These are phyloP conservation scores for Phytopythium helicoides DNA, from an alignment of 352 stramenopile genomes.

Conservation along the genomic window DNA sequence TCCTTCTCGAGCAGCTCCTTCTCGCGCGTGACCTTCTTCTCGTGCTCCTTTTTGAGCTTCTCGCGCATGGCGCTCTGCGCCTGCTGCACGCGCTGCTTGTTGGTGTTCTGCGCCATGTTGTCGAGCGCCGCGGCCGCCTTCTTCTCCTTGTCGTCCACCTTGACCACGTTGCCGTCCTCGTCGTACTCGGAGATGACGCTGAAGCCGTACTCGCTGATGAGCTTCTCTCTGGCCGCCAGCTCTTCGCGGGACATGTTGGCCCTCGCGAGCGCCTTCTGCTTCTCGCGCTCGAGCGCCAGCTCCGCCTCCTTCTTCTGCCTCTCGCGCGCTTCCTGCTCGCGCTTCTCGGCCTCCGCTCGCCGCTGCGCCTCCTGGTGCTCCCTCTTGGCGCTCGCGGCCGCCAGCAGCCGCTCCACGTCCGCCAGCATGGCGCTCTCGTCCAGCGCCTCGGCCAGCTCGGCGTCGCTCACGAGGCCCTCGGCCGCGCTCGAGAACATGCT, in stretches of 20 bases:
- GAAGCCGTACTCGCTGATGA: conserved; percentile 81
- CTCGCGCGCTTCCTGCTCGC: conserved; percentile 54
- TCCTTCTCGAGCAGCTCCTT: conserved; percentile 76
- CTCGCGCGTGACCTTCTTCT: conserved; percentile 64
- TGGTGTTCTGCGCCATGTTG: conserved; percentile 43
- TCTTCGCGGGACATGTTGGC: conserved; percentile 82
- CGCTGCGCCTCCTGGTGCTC: conserved; percentile 34
- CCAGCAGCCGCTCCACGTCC: conserved; percentile 46
- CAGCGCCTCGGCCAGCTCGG: conserved; percentile 32
- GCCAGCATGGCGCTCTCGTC: conserved; percentile 42
- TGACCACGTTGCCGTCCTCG: conserved; percentile 81
- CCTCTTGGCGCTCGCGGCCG: conserved; percentile 27
- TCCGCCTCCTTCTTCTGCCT: conserved; percentile 60
- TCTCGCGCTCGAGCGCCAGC: conserved; percentile 48
- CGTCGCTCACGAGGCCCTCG: conserved; percentile 45
- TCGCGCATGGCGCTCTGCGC: conserved; percentile 45
- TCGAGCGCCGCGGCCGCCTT: conserved; percentile 27
- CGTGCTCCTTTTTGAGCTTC: conserved; percentile 75
- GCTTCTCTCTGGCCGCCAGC: conserved; percentile 64
- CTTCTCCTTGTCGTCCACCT: conserved; percentile 70
- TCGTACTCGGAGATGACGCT: conserved; percentile 79
- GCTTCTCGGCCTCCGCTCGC: conserved; percentile 42
- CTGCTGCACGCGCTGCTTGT: conserved; percentile 51
- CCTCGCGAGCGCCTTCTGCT: conserved; percentile 53
- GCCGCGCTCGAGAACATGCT: conserved; percentile 58